Conservation (phyloP, 305 asterid species). For the Petunia hybrid region DNA sequence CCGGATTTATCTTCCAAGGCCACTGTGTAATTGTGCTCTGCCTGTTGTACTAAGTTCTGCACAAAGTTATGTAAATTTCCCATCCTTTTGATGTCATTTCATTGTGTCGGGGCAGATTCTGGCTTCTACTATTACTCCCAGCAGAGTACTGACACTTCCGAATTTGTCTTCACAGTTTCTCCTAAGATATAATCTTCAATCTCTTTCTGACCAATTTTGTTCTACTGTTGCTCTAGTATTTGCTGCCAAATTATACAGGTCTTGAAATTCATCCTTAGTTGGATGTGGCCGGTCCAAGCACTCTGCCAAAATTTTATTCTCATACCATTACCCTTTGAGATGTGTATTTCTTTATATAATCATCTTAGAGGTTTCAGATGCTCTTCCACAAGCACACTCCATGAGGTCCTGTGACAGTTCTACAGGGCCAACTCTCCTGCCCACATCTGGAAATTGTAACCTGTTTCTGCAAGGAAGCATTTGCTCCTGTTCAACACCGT, state of each 20-base stretch:
- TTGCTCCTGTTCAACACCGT: neutral
- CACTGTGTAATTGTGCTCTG: constrained; percentile 13
- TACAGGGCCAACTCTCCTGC: neutral
- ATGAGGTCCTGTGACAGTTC: neutral
- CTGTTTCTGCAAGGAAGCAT: neutral
- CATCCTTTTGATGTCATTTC: neutral
- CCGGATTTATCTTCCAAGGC: constrained; percentile 9
- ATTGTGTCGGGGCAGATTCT: neutral
- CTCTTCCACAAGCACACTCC: constrained; percentile 15
- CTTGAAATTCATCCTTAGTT: too few relatives aligned
- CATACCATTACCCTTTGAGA: neutral
- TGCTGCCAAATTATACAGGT: neutral
- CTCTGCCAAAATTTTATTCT: neutral
- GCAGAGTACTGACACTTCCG: neutral
- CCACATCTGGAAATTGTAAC: constrained; percentile 18
- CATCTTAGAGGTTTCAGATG: constrained; percentile 22
- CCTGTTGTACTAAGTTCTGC: constrained; percentile 24
- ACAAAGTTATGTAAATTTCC: neutral
- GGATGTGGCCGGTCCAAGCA: too few relatives aligned
- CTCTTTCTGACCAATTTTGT: neutral
- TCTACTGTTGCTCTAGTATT: neutral
- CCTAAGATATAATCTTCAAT: neutral
- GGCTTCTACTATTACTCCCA: neutral
- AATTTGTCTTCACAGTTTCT: constrained; percentile 22
- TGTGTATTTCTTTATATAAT: neutral